Evolutionary conservation across 2,329 filamentous ascomycete species (phyloP), one percentile per base, ranked within the genome.

Genomic region (Trichoderma arundinaceum): DNA sequence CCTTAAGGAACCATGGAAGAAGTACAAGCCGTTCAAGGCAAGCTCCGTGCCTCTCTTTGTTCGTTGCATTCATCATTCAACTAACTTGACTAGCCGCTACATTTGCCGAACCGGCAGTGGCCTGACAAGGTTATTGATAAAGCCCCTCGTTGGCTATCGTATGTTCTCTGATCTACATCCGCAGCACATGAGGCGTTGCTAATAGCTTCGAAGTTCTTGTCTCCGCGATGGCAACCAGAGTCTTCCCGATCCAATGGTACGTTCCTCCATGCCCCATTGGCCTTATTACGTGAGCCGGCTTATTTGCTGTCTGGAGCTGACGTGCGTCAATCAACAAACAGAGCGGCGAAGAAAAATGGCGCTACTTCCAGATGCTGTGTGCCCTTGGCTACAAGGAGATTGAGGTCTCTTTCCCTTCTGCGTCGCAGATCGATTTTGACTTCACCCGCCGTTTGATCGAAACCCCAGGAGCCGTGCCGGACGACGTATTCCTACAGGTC

Each of bases 171-270:
- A 46, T n/a, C 3, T 57, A 17, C 39, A 44, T 6, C 33, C 8
- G 1, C 15, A 35, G 9, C 39, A 39, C 19, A n/a, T 46, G 39
- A 19, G 28, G 15, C 28, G 38, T 58, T 19, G 41, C 54, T 58
- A 44, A 58, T 12, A 46, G 8, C 9, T 1, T 33, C 28, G 28
- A 44, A 58, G 54, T 28, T 58, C 54, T 19, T 58, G 54, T 32
- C 54, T 58, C 39, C 54, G 54, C 32, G 54, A 58, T 58, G 54
- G 54, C 54, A 58, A 58, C 41, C 54, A 58, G 54, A 58, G 54
- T 58, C 54, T 58, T 22, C 54, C 54, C 10, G 54, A 58, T 35
- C 54, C 54, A 19, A 58, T 58, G 54, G 54, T 58, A 46, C 41
- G 54, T 46, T 43, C 19, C 38, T 28, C 22, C 4, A 5, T 13